Conservation (phyloP, 805 yeast species). For the Schizosaccharomyces pombe region DNA sequence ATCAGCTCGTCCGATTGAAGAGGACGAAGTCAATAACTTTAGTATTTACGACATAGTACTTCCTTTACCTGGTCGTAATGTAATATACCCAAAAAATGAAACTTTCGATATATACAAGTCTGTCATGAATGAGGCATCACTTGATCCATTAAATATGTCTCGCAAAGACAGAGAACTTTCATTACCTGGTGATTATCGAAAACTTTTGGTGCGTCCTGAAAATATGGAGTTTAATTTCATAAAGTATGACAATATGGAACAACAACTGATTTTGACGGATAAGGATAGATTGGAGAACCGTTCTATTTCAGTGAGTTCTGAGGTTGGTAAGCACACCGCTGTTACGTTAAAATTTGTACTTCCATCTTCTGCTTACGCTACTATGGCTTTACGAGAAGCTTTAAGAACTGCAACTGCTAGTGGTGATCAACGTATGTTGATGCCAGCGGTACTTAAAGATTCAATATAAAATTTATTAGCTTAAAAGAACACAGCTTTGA, state of each 20-base stretch:
- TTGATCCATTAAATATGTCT: constrained; percentile 68
- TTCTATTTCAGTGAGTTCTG: constrained; percentile 13
- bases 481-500: too few species aligned
- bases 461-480: too few species aligned
- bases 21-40: constrained; percentile 43
- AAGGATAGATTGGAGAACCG: constrained; percentile 25
- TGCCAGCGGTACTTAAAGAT: not conserved
- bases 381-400: constrained; percentile 87
- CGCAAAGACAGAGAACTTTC: constrained; percentile 75
- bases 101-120: constrained; percentile 39
- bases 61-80: constrained; percentile 92
- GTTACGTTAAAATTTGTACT: constrained; percentile 53
- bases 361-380: constrained; percentile 79
- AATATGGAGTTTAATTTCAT: constrained; percentile 38
- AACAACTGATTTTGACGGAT: constrained; percentile 62
- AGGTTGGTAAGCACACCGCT: constrained; percentile 32
- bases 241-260: constrained; percentile 37
- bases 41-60: constrained; percentile 64
- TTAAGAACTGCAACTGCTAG: constrained; percentile 49
- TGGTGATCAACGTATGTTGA: not conserved
- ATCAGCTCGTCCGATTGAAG: constrained; percentile 18
- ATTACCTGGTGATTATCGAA: constrained; percentile 72
- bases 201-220: constrained; percentile 41
- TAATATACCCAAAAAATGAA: constrained; percentile 56
- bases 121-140: constrained; percentile 51